Evolutionary conservation across 2,329 filamentous ascomycete species (phyloP).

Genomic region (Hyphodiscus sp.): DNA sequence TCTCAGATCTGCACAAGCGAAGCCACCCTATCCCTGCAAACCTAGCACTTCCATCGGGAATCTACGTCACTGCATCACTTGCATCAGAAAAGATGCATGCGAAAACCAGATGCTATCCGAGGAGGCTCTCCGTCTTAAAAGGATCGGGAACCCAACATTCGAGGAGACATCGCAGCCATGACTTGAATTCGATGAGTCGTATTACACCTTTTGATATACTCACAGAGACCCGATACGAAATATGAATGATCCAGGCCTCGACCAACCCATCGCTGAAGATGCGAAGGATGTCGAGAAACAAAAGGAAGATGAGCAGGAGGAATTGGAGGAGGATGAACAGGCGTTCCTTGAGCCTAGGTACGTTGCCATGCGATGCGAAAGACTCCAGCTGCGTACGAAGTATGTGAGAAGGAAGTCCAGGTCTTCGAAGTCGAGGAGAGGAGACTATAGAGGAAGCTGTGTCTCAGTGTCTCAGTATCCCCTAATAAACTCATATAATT

Average conservation of each 20-base stretch:
- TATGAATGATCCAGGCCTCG: slow-evolving; percentile 29
- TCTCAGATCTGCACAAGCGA: neutral
- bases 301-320: slow-evolving; percentile 17
- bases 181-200: neutral
- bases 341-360: slow-evolving; percentile 25
- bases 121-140: neutral
- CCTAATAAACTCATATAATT: neutral
- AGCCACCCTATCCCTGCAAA: neutral
- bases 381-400: too few species aligned
- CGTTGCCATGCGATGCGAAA: neutral
- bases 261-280: slow-evolving; percentile 23
- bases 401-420: too few species aligned
- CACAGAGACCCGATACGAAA: neutral
- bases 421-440: too few species aligned
- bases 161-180: neutral
- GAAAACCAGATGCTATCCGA: neutral
- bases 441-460: neutral
- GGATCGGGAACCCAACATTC: neutral
- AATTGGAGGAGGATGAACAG: slow-evolving; percentile 23
- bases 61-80: neutral
- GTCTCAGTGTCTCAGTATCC: neutral
- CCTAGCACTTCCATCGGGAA: neutral
- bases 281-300: slow-evolving; percentile 25
- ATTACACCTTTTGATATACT: too few species aligned
- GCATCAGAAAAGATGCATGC: neutral